A percentile compares a stretch with the other conserved stretches of the same genome.
phyloP scores from a whole-genome alignment of 306 rosid species.

The Astragalus glycyphyllos region DNA sequence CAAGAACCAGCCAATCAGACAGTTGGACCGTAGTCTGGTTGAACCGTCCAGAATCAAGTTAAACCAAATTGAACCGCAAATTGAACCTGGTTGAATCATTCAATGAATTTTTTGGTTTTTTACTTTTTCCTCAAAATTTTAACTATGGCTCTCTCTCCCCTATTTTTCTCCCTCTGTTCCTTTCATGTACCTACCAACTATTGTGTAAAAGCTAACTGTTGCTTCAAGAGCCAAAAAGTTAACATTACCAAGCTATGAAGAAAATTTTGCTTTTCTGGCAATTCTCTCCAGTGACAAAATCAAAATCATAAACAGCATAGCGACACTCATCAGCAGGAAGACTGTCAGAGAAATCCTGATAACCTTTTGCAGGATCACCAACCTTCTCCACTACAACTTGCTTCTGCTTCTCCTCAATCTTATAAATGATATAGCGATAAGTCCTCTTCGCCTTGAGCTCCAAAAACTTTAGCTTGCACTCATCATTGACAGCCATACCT shows the following conservation, averaged over 20 bases:
- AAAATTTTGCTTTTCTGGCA: conserved; percentile 83
- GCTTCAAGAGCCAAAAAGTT: conserved; percentile 30
- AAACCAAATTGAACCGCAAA: no score
- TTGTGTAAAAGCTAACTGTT: background rate
- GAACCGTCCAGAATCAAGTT: no score
- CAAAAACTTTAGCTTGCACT: conserved; percentile 77
- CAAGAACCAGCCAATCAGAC: no score
- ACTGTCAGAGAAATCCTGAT: conserved; percentile 71
- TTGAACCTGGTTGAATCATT: no score
- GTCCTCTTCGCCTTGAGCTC: conserved; percentile 87
- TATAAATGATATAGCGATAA: conserved; percentile 67
- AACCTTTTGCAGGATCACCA: conserved; percentile 75
- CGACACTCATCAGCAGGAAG: conserved; percentile 88
- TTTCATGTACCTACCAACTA: no score
- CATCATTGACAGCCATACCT: conserved; percentile 84
- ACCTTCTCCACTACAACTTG: conserved; percentile 80
- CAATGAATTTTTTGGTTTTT: no score
- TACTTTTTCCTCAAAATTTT: no score
- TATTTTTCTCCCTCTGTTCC: no score
- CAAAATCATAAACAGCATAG: conserved; percentile 85
- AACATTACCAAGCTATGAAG: conserved; percentile 76
- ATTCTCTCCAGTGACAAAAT: conserved; percentile 75
- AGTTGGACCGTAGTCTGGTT: no score
- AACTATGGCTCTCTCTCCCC: no score
- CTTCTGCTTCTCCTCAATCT: conserved; percentile 91